Percentiles rank a stretch among this genome's conserved stretches.
These are phyloP conservation scores for Apocynum venetum DNA, from an alignment of 257 asterid species.

Conservation along the genomic window DNA sequence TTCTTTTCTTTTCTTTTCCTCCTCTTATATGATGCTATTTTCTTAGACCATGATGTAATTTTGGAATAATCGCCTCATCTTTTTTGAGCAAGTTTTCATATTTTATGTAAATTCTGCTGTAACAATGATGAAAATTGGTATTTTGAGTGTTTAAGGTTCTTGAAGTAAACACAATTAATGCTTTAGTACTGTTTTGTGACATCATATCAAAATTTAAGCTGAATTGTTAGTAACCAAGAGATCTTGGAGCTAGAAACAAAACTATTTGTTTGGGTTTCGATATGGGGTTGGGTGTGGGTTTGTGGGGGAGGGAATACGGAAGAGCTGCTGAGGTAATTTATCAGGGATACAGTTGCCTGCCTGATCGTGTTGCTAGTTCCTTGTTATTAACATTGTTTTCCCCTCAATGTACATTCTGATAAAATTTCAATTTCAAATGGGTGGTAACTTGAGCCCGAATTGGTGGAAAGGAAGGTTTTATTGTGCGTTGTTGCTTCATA, in stretches of 20 bases:
- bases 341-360: background rate
- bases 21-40: background rate
- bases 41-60: background rate
- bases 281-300: background rate
- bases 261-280: background rate
- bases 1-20: background rate
- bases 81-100: background rate
- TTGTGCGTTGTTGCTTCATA: background rate
- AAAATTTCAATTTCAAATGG: background rate
- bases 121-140: background rate
- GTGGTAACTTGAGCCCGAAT: background rate
- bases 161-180: background rate
- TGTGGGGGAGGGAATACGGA: background rate
- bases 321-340: background rate
- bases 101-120: background rate
- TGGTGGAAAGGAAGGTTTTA: background rate
- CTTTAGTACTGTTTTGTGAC: background rate
- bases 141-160: background rate
- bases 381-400: background rate
- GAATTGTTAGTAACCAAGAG: background rate
- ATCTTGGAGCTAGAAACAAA: background rate
- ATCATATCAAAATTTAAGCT: background rate
- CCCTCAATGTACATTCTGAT: background rate
- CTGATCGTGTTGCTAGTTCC: background rate
- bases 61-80: too few species aligned